Conservation (phyloP, 1,284 basidiomycete genomes). For the Trichosporon asahii region DNA sequence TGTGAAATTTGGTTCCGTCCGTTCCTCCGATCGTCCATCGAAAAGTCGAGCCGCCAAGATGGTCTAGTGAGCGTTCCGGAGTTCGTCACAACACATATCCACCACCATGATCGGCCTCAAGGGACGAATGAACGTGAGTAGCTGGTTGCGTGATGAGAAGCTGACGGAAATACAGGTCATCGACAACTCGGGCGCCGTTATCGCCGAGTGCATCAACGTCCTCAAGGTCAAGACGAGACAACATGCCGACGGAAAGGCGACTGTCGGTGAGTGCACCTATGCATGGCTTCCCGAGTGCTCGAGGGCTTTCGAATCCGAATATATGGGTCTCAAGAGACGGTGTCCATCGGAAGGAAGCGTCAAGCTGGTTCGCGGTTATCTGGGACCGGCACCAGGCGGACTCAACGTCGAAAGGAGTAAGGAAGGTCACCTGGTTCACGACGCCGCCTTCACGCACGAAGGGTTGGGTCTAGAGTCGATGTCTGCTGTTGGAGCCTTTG, state of each 20-base stretch:
- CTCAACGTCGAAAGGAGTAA: too few species aligned
- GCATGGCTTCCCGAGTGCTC: too few species aligned
- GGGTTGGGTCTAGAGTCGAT: not conserved
- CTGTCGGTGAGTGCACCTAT: slow-evolving; percentile 53
- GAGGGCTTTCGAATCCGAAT: too few species aligned
- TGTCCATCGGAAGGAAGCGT: not conserved
- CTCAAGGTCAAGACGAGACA: slow-evolving; percentile 76
- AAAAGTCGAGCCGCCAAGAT: slow-evolving; percentile 10
- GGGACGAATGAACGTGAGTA: slow-evolving; percentile 72
- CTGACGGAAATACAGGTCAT: slow-evolving; percentile 64
- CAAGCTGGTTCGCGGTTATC: too few species aligned
- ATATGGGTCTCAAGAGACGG: too few species aligned
- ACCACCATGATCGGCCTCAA: slow-evolving; percentile 84
- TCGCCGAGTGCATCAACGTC: slow-evolving; percentile 96
- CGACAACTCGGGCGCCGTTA: slow-evolving; percentile 95
- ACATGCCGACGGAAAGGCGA: slow-evolving; percentile 65
- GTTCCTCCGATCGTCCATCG: not conserved
- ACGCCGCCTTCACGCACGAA: too few species aligned
- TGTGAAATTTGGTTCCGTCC: slow-evolving; percentile 14
- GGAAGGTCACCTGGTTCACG: too few species aligned
- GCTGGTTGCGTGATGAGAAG: not conserved
- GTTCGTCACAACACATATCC: not conserved
- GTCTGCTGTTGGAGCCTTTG: not conserved
- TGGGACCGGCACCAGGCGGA: too few species aligned
- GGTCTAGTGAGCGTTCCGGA: not conserved